Percentiles rank a stretch among this genome's conserved stretches.
Evolutionary conservation across 345 rosid genomes (phyloP).

Genomic region (Sonneratia alba): DNA sequence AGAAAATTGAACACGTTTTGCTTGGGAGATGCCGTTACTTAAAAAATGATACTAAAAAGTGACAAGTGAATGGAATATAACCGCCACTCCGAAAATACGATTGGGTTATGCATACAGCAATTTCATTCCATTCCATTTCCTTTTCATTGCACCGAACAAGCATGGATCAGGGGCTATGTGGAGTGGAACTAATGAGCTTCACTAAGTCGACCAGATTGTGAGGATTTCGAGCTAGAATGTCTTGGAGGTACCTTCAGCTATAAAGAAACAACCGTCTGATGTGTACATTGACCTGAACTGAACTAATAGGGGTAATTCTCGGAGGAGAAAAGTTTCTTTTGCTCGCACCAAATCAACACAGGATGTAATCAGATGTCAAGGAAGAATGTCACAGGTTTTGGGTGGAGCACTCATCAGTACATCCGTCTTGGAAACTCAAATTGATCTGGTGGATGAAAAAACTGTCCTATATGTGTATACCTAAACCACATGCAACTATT

Average conservation of each 20-base stretch:
- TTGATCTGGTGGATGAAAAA: not conserved
- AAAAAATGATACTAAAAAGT: not conserved
- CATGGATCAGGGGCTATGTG: too few relatives aligned
- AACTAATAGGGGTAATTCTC: not conserved
- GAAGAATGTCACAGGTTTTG: not conserved
- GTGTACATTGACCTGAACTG: not conserved
- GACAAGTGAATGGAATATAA: not conserved
- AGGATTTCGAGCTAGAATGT: too few relatives aligned
- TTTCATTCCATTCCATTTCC: too few relatives aligned
- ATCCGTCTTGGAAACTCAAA: not conserved
- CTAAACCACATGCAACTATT: not conserved
- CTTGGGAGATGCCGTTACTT: too few relatives aligned
- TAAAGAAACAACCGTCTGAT: not conserved
- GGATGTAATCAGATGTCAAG: not conserved
- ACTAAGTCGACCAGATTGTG: not conserved
- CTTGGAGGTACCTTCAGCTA: too few relatives aligned
- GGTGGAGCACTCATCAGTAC: not conserved
- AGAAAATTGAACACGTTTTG: too few relatives aligned
- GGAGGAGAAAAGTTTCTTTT: not conserved
- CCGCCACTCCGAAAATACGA: too few relatives aligned
- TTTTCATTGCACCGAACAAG: too few relatives aligned
- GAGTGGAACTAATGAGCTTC: not conserved
- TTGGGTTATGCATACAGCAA: too few relatives aligned
- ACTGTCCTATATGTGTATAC: not conserved
- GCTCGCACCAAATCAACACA: not conserved